Evolutionary conservation across 2,329 filamentous ascomycete genomes (phyloP), one percentile per base, ranked within the genome.

Genomic region (Talaromyces islandicus): DNA sequence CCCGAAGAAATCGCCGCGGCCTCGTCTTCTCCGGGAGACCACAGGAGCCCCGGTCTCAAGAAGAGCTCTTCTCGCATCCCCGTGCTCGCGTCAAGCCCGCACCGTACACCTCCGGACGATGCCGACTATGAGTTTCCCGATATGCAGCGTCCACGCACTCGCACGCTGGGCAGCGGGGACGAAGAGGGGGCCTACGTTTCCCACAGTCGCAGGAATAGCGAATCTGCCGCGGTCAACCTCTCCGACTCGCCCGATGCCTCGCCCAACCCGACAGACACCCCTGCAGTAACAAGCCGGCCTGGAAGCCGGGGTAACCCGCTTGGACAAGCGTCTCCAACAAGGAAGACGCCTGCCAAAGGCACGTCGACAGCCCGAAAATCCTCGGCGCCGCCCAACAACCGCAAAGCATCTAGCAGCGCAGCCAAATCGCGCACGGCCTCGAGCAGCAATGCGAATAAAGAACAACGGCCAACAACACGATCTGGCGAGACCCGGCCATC

Each of bases 41-140:
- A 69, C 77, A 66, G 74, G 77, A 69, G 83, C 75, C 75, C 83
- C 67, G 65, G 77, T 71, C 64, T 81, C 72, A 69, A 88, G 82
- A 76, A 84, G 80, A 78, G 84, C 77, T 78, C 83, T 3, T 96
- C 93, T 51, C 87, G 91, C 58, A 97, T 99, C 70, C 94, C 94
- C 1, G 82, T 97, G 41, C 87, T 91, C 30, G 92, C 91, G 68
- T 79, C 84, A 14, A 96, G 91, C 70, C 89, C 90, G 2, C 83
- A 86, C 21, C 91, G 92, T 11, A 87, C 95, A 61, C 84, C 90
- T 1, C 74, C 83, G 56, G 85, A 88, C 55, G 85, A 88, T 64
- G 80, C 91, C 52, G 92, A 93, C 65, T 85, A 92, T 64, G 88
- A 91, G 67, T 86, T 85, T 25, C 86, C 86, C 24, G 79, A 88